phyloP scores from a whole-genome alignment of 164 flowering plant species.

The Magnolia kwangsiensis region DNA sequence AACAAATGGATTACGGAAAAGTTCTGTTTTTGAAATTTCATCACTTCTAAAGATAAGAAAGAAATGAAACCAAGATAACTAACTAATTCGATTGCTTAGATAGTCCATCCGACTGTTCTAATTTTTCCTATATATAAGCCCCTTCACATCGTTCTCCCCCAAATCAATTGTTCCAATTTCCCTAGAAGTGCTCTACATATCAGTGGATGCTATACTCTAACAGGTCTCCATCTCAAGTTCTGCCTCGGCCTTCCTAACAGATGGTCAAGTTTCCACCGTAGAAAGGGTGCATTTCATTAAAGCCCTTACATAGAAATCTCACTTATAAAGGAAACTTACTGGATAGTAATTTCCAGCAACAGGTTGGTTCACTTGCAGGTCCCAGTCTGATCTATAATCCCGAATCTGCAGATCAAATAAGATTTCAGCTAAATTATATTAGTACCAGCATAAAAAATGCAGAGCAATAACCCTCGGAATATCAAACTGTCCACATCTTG shows the following conservation, averaged over 20 bases:
- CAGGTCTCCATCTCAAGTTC: not conserved
- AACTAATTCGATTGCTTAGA: too few species aligned
- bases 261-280: not conserved
- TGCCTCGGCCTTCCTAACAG: not conserved
- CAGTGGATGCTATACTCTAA: not conserved
- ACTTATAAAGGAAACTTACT: constrained; percentile 37
- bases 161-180: not conserved
- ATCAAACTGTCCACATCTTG: not conserved
- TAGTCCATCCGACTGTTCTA: too few species aligned
- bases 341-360: constrained; percentile 96
- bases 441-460: not conserved
- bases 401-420: constrained; percentile 59
- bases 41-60: too few species aligned
- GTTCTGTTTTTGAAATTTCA: too few species aligned
- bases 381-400: constrained; percentile 84
- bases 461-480: not conserved
- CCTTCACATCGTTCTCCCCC: not conserved
- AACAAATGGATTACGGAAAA: not conserved
- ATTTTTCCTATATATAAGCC: not conserved
- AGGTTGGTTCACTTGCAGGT: constrained; percentile 77
- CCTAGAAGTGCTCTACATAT: not conserved
- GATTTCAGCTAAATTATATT: not conserved
- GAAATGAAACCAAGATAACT: too few species aligned
- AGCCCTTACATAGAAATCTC: not conserved
- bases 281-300: not conserved